Evolutionary conservation across 2,329 filamentous ascomycete genomes (phyloP).

Genomic region (Camillea tinctor): DNA sequence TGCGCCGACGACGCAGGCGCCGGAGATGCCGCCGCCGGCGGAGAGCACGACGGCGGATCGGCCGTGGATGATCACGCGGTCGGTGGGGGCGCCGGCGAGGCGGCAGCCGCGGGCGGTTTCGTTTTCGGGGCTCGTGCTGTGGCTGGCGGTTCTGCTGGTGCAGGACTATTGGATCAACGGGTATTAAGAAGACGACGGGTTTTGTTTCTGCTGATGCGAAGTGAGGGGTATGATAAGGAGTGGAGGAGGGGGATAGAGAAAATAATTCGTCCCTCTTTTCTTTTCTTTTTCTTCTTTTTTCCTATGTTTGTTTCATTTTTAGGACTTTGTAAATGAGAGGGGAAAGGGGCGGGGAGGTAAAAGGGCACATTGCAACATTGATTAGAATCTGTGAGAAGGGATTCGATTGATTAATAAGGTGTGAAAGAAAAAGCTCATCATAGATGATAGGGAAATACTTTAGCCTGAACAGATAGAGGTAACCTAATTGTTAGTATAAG

Average conservation of each 20-base stretch:
- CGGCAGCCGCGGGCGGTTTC: slow-evolving; percentile 11
- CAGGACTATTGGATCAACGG: slow-evolving; percentile 29
- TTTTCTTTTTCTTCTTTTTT: too few species aligned
- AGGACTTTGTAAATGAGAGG: too few species aligned
- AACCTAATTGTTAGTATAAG: too few species aligned
- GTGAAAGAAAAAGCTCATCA: too few species aligned
- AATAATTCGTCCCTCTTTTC: too few species aligned
- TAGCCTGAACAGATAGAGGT: too few species aligned
- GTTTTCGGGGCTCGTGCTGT: slow-evolving; percentile 27
- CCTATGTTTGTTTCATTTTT: too few species aligned
- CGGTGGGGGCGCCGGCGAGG: slow-evolving; percentile 12
- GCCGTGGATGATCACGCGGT: slow-evolving; percentile 26
- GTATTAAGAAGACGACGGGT: slow-evolving; percentile 12
- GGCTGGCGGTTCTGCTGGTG: slow-evolving; percentile 22
- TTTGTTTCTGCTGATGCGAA: too few species aligned
- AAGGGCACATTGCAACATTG: background rate
- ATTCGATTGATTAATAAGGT: too few species aligned
- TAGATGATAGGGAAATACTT: too few species aligned
- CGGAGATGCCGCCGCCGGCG: slow-evolving; percentile 2
- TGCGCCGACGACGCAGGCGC: slow-evolving; percentile 10
- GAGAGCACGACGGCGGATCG: slow-evolving; percentile 16
- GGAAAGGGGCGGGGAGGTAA: background rate
- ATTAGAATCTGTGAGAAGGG: too few species aligned
- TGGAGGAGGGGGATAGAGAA: background rate
- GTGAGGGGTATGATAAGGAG: too few species aligned